Evolutionary conservation across 257 asterid species (phyloP), one percentile per base, ranked within the genome.

Genomic region (Mentha longifolia): DNA sequence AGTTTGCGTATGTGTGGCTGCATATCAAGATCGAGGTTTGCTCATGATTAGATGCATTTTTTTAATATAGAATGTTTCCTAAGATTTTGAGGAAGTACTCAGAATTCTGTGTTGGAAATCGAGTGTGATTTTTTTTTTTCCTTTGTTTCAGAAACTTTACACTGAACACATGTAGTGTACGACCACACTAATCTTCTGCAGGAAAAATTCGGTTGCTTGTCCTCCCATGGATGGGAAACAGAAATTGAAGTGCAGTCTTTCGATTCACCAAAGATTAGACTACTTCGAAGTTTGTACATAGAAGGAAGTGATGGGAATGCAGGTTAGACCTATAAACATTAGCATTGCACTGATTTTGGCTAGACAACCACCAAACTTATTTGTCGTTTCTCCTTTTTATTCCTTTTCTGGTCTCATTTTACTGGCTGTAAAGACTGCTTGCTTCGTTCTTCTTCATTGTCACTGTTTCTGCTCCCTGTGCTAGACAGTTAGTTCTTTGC

Each of bases 251-350:
- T 87, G 96, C 84, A 73, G 20, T 86, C 97, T 12, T 91, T 76
- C 55, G 88, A 89, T 65, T 84, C 97, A 49, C 82, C 96, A 7
- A 91, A 93, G 76, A 79, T 89, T 60, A 81, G 98, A 61, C 85
- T 87, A 6, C 74, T 93, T 28, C 91, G 98, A 31, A 83, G 93
- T 85, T 79, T 93, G 84, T 85, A 63, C 31, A 52, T 93, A 33
- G 94, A 87, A 70, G 91, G 94, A 80, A 79, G 80, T 30, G 93
- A 93, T 10, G 93, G 89, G n/a, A 42, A 42, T 42, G 47, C 47
- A 42, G 47, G 98, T 92, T 64, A 9, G 39, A 35, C 39, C 9
- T 19, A 12, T 57, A 17, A 51, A 14, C 54, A 41, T 45, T 9
- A 35, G 30, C 64, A 9, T 37, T 31, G 25, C 56, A 37, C 9